Percentiles rank a stretch among this genome's conserved stretches.
Evolutionary conservation across 345 rosid species (phyloP).

Genomic region (Eutrema japonicum): DNA sequence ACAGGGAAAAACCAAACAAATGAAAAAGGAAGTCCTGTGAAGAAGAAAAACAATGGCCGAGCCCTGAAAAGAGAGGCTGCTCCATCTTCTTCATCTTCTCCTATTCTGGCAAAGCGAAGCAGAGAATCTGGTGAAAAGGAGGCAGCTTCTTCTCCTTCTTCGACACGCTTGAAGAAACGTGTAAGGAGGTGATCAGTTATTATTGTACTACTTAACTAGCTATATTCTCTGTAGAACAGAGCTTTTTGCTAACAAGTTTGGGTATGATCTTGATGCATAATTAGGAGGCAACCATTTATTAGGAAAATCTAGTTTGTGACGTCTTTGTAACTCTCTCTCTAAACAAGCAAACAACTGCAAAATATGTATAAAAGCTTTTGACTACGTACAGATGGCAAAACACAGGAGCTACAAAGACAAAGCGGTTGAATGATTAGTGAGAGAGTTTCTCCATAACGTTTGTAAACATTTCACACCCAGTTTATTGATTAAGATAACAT

Average conservation of each 20-base stretch:
- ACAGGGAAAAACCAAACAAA: not conserved
- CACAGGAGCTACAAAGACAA: too few relatives aligned
- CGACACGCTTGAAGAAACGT: slow-evolving; percentile 47
- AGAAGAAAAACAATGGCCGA: slow-evolving; percentile 35
- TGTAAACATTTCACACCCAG: too few relatives aligned
- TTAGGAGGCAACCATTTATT: slow-evolving; percentile 2
- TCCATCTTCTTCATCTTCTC: slow-evolving; percentile 19
- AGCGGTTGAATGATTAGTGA: too few relatives aligned
- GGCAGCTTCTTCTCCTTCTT: slow-evolving; percentile 27
- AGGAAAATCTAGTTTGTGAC: not conserved
- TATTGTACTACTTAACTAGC: slow-evolving; percentile 1
- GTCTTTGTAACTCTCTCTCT: not conserved
- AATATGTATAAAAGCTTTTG: not conserved
- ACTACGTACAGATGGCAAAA: slow-evolving; percentile 1
- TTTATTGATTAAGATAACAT: too few relatives aligned
- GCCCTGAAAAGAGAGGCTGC: slow-evolving; percentile 27
- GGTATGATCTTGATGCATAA: slow-evolving; percentile 13
- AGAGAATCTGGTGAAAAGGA: slow-evolving; percentile 43
- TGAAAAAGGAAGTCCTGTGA: slow-evolving; percentile 16
- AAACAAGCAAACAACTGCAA: not conserved
- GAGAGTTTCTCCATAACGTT: too few relatives aligned
- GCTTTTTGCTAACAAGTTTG: slow-evolving; percentile 9
- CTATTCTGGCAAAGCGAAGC: slow-evolving; percentile 37
- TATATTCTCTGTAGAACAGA: not conserved
- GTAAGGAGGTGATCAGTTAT: slow-evolving; percentile 39